phyloP scores from a whole-genome alignment of 2,329 filamentous ascomycete species.

The Diaporthe longicolla region DNA sequence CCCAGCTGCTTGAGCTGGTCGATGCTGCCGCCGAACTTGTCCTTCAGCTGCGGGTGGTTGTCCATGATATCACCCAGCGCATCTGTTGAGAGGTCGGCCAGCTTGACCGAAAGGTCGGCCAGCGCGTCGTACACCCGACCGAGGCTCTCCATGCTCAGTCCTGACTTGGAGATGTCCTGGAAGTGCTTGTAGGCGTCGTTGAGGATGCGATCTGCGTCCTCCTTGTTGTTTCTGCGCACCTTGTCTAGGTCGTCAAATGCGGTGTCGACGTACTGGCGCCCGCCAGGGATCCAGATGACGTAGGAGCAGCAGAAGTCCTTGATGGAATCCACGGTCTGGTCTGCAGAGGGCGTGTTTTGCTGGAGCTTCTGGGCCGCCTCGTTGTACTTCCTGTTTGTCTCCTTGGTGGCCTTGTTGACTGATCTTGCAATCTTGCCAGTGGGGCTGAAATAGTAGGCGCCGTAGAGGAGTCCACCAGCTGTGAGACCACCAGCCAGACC shows the following conservation, averaged over 20 bases:
- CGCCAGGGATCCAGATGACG: slow-evolving; percentile 79
- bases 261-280: slow-evolving; percentile 75
- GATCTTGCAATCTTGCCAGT: slow-evolving; percentile 52
- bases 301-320: slow-evolving; percentile 78
- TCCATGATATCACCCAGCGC: slow-evolving; percentile 76
- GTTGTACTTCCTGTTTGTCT: slow-evolving; percentile 73
- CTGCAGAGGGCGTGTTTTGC: slow-evolving; percentile 73
- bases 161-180: slow-evolving; percentile 70
- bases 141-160: slow-evolving; percentile 74
- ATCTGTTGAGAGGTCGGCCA: slow-evolving; percentile 74
- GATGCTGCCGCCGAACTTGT: slow-evolving; percentile 77
- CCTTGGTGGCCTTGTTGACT: slow-evolving; percentile 55
- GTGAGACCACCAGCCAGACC: slow-evolving; percentile 38
- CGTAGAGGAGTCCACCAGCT: slow-evolving; percentile 38
- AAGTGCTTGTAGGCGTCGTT: slow-evolving; percentile 77
- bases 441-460: slow-evolving; percentile 46
- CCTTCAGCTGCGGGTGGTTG: slow-evolving; percentile 80
- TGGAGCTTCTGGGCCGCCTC: slow-evolving; percentile 72
- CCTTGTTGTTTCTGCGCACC: slow-evolving; percentile 75
- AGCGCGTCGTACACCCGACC: slow-evolving; percentile 73
- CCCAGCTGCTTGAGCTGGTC: slow-evolving; percentile 79
- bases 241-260: slow-evolving; percentile 80
- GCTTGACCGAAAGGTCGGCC: slow-evolving; percentile 70
- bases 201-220: slow-evolving; percentile 79
- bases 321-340: slow-evolving; percentile 76